These are phyloP conservation scores for Ophiostoma novo-ulmi DNA, from an alignment of 2,329 filamentous ascomycete species.

Conservation along the genomic window DNA sequence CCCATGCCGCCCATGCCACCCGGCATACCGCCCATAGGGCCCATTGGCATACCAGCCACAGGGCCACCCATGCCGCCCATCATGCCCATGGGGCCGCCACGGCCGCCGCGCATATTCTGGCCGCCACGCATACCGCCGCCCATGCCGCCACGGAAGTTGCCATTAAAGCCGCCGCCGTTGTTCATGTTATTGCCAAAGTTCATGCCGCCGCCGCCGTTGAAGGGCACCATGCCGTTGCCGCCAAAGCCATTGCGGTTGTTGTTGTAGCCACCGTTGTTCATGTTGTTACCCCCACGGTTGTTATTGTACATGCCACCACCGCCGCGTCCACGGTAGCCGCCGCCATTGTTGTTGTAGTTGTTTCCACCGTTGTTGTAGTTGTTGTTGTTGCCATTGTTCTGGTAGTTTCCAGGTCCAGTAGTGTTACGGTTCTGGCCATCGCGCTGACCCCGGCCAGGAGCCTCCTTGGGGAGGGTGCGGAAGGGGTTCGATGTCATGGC, in stretches of 20 bases:
- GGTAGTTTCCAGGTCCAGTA: slow-evolving; percentile 42
- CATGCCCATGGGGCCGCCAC: slow-evolving; percentile 39
- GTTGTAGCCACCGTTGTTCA: slow-evolving; percentile 22
- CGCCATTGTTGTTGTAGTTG: slow-evolving; percentile 37
- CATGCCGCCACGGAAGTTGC: slow-evolving; percentile 47
- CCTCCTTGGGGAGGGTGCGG: slow-evolving; percentile 84
- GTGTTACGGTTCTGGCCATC: slow-evolving; percentile 53
- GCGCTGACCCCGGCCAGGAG: slow-evolving; percentile 64
- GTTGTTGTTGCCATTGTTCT: slow-evolving; percentile 43
- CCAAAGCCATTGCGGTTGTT: slow-evolving; percentile 28
- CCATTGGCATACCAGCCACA: slow-evolving; percentile 39
- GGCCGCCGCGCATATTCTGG: slow-evolving; percentile 36
- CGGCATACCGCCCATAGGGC: slow-evolving; percentile 38
- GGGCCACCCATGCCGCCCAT: slow-evolving; percentile 42
- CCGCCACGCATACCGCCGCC: slow-evolving; percentile 40
- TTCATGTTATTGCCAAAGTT: slow-evolving; percentile 31
- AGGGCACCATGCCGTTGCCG: slow-evolving; percentile 38
- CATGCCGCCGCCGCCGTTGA: slow-evolving; percentile 45
- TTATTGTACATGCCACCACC: slow-evolving; percentile 21
- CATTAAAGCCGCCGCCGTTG: slow-evolving; percentile 42
- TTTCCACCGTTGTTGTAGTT: slow-evolving; percentile 43
- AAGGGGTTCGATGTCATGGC: slow-evolving; percentile 78
- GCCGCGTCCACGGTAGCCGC: slow-evolving; percentile 45
- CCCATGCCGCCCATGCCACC: slow-evolving; percentile 51
- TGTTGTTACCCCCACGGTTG: slow-evolving; percentile 30